Percentiles rank a stretch among this genome's conserved stretches.
Conservation (phyloP, 2,329 filamentous ascomycete genomes). For the Microsporum audouinii region DNA sequence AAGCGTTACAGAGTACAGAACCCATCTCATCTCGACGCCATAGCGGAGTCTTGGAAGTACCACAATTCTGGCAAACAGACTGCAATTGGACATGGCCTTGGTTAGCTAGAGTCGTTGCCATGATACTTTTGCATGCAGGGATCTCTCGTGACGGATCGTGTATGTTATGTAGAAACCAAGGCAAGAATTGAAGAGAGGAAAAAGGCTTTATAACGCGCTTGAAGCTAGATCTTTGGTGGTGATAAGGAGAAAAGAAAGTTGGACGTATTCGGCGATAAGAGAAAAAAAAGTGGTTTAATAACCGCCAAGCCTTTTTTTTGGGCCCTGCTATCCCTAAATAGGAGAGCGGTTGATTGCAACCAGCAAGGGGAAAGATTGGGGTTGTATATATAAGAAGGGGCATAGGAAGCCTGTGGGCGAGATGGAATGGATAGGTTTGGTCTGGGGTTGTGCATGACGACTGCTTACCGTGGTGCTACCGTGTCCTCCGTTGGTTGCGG, state of each 20-base stretch:
- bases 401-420: neutral
- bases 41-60: constrained; percentile 86
- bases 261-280: constrained; percentile 39
- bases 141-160: neutral
- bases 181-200: constrained; percentile 14
- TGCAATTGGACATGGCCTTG: constrained; percentile 53
- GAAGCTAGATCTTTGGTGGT: neutral
- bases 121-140: constrained; percentile 18
- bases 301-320: constrained; percentile 26
- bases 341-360: constrained; percentile 7
- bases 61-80: constrained; percentile 94
- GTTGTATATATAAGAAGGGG: constrained; percentile 5
- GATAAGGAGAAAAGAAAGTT: constrained; percentile 30
- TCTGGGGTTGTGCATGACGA: constrained; percentile 13
- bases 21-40: constrained; percentile 97
- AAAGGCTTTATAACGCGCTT: constrained; percentile 12
- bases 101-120: constrained; percentile 40
- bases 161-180: constrained; percentile 7
- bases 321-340: constrained; percentile 17
- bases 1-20: constrained; percentile 95
- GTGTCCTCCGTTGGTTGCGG: constrained; percentile 53
- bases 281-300: constrained; percentile 23
- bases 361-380: constrained; percentile 1
- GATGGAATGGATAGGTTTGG: constrained; percentile 6
- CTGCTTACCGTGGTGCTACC: constrained; percentile 37